phyloP scores from a whole-genome alignment of 352 stramenopile species.

The Phytophthora crassamura region DNA sequence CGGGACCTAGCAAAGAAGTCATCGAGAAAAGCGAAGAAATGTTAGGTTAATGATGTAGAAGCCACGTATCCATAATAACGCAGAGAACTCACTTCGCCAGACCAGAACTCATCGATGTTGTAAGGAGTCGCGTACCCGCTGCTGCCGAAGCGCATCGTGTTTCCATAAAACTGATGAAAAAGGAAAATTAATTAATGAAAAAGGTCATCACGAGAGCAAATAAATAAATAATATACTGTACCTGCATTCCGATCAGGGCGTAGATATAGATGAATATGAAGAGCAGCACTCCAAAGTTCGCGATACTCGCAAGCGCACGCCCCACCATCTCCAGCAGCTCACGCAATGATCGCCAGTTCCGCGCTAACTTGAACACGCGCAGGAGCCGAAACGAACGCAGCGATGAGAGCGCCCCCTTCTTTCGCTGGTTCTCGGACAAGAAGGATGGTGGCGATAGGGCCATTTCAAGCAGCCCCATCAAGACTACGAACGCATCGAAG shows the following conservation, averaged over 20 bases:
- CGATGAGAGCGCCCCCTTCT: constrained; percentile 70
- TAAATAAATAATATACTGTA: constrained; percentile 3
- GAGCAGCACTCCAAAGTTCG: constrained; percentile 92
- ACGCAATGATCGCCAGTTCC: constrained; percentile 88
- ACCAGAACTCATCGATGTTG: constrained; percentile 57
- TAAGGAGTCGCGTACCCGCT: constrained; percentile 53
- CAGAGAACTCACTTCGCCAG: constrained; percentile 35
- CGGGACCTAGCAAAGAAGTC: too few relatives aligned
- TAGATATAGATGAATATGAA: constrained; percentile 96
- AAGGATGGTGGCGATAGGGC: constrained; percentile 70
- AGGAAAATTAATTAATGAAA: neutral
- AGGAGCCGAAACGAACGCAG: constrained; percentile 90
- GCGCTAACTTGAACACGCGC: constrained; percentile 94
- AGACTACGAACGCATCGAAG: constrained; percentile 86
- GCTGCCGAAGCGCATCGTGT: constrained; percentile 90
- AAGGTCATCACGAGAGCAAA: too few relatives aligned
- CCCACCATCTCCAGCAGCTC: constrained; percentile 89
- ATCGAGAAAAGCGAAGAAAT: too few relatives aligned
- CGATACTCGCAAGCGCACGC: constrained; percentile 86
- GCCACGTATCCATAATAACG: too few relatives aligned
- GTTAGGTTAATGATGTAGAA: too few relatives aligned
- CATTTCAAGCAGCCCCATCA: constrained; percentile 73
- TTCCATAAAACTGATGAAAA: constrained; percentile 81
- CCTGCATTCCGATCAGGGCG: constrained; percentile 86
- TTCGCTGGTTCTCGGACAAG: constrained; percentile 51